Base-by-base conservation (phyloP, 169 alveolate genomes). In the Babesia bigemina region DNA sequence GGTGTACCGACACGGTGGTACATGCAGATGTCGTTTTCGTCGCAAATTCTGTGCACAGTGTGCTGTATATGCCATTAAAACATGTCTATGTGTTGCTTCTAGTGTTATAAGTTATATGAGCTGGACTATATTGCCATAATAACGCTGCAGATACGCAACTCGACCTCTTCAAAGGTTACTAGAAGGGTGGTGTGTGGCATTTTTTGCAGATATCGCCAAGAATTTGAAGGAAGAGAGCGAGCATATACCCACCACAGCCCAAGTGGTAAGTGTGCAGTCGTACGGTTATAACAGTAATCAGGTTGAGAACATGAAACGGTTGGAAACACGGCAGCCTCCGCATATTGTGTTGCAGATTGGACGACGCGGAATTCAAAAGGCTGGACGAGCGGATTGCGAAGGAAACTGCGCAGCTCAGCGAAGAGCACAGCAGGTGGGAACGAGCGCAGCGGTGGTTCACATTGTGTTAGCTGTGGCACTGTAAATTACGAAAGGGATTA, bases 141-240 rank as follows among this genome's bases (percentile, higher is more conserved):
- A 16, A 16, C 22, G 28, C 28, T 52, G 52, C 72, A 78, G 86
- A 78, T 17, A 57, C 61, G 48, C 75, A 78, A 36, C 50, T 73
- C n/a, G 82, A 70, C 29, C 71, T 78, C 19, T 78, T 78, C 75
- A 78, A 78, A 78, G 86, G 86, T 78, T 57, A 7, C 3, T 33
- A 4, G 24, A 6, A 10, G 33, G 19, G 19, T 11, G 19, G 22
- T 2, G 45, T 10, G 17, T 62, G 2, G 66, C 53, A 56, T 36
- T 7, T 22, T 19, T 24, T 33, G 61, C 62, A 78, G 86, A 78
- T 44, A 66, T 78, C 62, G 86, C 79, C 4, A 52, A 42, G 29
- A 78, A 78, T 39, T 28, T 78, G 11, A 78, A 78, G 66, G 49
- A 60, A 4, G 86, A 61, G 60, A 78, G 86, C 53, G 50, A 67